These are phyloP conservation scores for Umbelopsis sp. DNA, from an alignment of 371 early-diverging fungal species.

Conservation along the genomic window DNA sequence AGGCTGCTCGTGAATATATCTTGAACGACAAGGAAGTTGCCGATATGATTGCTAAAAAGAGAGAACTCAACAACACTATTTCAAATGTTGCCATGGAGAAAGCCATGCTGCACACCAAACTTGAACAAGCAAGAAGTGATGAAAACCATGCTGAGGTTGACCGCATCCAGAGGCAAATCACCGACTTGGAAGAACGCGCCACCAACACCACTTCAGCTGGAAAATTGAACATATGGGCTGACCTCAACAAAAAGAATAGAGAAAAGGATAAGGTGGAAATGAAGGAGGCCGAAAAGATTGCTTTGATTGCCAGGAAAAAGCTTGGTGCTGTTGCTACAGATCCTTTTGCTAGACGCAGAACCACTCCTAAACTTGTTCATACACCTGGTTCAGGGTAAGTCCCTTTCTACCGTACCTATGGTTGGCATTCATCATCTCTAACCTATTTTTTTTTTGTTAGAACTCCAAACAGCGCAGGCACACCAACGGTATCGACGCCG, in stretches of 20 bases:
- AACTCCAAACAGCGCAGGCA: slow-evolving; percentile 13
- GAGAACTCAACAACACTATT: slow-evolving; percentile 47
- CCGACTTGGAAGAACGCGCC: slow-evolving; percentile 36
- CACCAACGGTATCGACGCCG: slow-evolving; percentile 12
- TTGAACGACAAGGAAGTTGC: slow-evolving; percentile 69
- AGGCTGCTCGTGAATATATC: slow-evolving; percentile 64
- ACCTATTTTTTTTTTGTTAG: not conserved
- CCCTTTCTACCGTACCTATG: not conserved
- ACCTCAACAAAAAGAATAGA: slow-evolving; percentile 54
- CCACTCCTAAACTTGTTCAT: slow-evolving; percentile 20
- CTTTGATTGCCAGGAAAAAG: slow-evolving; percentile 26
- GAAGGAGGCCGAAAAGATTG: slow-evolving; percentile 44
- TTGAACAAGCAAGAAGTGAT: slow-evolving; percentile 42
- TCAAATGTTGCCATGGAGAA: slow-evolving; percentile 61
- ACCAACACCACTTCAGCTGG: slow-evolving; percentile 25
- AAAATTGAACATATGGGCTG: slow-evolving; percentile 55
- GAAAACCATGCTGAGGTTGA: slow-evolving; percentile 37
- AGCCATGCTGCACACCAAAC: slow-evolving; percentile 43
- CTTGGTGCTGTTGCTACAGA: slow-evolving; percentile 20
- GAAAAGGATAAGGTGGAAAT: slow-evolving; percentile 42
- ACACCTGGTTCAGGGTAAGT: slow-evolving; percentile 13
- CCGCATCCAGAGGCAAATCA: slow-evolving; percentile 32
- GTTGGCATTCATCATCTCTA: not conserved
- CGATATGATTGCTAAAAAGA: slow-evolving; percentile 62
- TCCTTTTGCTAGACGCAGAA: slow-evolving; percentile 18